Base-by-base conservation (phyloP, 257 asterid genomes). In the Solanum clarkiae region DNA sequence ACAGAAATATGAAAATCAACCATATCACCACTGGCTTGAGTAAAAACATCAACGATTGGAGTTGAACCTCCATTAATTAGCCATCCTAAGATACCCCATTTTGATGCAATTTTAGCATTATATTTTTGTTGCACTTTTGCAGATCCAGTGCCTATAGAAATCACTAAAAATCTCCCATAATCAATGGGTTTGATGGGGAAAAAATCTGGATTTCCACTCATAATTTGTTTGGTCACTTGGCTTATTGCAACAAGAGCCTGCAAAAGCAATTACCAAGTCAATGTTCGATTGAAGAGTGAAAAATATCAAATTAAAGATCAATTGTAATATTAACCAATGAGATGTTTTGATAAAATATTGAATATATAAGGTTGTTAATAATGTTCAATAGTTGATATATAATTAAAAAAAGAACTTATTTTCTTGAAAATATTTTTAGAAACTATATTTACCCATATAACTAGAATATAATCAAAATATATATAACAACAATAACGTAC, bases 21-120 rank as follows among this genome's bases (percentile, higher is more conserved):
- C 93, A 91, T 90, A 87, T 92, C 94, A 7, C 91, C 91, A 85
- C 92, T 88, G 0, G 92, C 93, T 86, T 93, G 93, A 69, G 49
- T 74, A 84, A 92, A 92, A 2, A 92, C 91, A 49, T 93, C 97
- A 10, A 93, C 22, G 51, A 93, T 74, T 2, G 94, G 97, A 17
- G 88, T 51, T 16, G 92, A 88, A 9, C 92, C 92, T 7, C 93
- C 92, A 16, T 89, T 22, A 1, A 68, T 20, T 4, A 93, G 74
- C 97, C 97, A 93, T 55, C 89, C 87, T 9, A 91, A 4, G 24
- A 91, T 87, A 8, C 96, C 93, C 96, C 96, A 93, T 84, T 86
- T 91, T 1, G 91, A 29, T 26, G 92, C 93, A 7, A 55, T 8
- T 70, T 90, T 91, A 1, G 81, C 84, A 79, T 87, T 84, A 71